Base-by-base conservation (phyloP, 352 stramenopile genomes). In the Phytophthora pistaciae region DNA sequence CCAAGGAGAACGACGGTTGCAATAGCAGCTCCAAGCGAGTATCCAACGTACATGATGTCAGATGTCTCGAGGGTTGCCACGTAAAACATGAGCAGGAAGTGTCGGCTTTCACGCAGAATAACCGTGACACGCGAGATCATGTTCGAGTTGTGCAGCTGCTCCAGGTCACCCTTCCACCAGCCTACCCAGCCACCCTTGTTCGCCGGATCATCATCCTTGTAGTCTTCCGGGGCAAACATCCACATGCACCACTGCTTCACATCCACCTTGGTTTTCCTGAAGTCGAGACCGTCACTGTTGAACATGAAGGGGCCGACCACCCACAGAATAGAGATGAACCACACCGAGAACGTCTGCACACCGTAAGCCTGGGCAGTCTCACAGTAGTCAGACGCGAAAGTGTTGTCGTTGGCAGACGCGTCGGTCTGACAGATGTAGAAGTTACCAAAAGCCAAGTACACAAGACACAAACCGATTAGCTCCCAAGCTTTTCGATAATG, bases 401-500 rank as follows among this genome's bases (percentile, higher is more conserved):
- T 82, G 46, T 91, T 83, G 49, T 84, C 78, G 48, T 81, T 79
- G 44, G 62, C 77, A 13, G 79, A 72, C 3, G 79, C 79, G 61
- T 85, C 80, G 10, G 72, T 85, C 58, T 82, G 72, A 78, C 84
- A 84, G 56, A 93, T 90, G 64, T 78, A 75, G 55, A 93, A 93
- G 46, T 88, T 87, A 67, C 87, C 84, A 56, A 91, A 92, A 3
- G 72, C 56, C 40, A 84, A 63, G 58, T 94, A 94, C 40, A 94
- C 82, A 14, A 92, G 61, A 71, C 82, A 91, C 56, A 94, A 65
- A 36, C 87, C 87, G 21, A 92, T 82, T 20, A 94, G 61, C 65
- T 94, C 87, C 60, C 84, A 92, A 20, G 85, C 87, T 72, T 93
- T 94, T 54, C 87, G 82, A 49, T 92, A 94, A 60, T 94, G 87